Evolutionary conservation across 2,329 filamentous ascomycete genomes (phyloP).

Genomic region (Chrysoporthe deuterocubensis): DNA sequence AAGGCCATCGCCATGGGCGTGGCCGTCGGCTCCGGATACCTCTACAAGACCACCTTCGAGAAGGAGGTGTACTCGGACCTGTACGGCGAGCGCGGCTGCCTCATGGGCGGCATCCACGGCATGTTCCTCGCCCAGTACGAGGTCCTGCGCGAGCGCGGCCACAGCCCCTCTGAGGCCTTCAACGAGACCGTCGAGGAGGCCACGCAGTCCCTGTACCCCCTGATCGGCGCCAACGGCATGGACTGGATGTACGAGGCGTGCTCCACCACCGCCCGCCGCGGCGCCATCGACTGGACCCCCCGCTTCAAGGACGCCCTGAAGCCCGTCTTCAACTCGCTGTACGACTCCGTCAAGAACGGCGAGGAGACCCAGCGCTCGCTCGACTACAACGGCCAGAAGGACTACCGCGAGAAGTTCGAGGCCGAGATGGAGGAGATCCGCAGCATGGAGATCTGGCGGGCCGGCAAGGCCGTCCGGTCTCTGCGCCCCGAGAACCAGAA

Average conservation of each 20-base stretch:
- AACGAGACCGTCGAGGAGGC: conserved; percentile 99
- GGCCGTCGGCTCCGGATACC: conserved; percentile 95
- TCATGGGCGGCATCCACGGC: conserved; percentile 99
- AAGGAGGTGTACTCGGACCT: conserved; percentile 99
- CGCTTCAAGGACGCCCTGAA: conserved; percentile 98
- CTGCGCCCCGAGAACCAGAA: conserved; percentile 88
- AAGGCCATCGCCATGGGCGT: conserved; percentile 96
- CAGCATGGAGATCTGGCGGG: conserved; percentile 97
- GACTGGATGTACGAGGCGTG: conserved; percentile 99
- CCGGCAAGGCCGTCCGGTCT: conserved; percentile 92
- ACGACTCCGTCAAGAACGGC: conserved; percentile 89
- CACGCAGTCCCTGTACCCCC: conserved; percentile 95
- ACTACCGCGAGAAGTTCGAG: conserved; percentile 98
- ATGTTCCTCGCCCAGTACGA: conserved; percentile 99
- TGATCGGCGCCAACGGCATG: conserved; percentile 98
- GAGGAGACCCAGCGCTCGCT: conserved; percentile 95
- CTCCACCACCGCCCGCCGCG: conserved; percentile 97
- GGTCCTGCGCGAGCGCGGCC: conserved; percentile 97
- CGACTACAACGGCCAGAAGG: conserved; percentile 92
- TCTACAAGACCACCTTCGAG: conserved; percentile 99
- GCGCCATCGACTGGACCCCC: conserved; percentile 98
- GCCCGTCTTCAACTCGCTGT: conserved; percentile 97
- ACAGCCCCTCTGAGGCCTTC: conserved; percentile 98
- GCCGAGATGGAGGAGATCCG: conserved; percentile 99
- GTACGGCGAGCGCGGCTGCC: conserved; percentile 99